Percentiles rank a stretch among this genome's conserved stretches.
Conservation (phyloP, 805 yeast species). For the Sungouiella thailandica region DNA sequence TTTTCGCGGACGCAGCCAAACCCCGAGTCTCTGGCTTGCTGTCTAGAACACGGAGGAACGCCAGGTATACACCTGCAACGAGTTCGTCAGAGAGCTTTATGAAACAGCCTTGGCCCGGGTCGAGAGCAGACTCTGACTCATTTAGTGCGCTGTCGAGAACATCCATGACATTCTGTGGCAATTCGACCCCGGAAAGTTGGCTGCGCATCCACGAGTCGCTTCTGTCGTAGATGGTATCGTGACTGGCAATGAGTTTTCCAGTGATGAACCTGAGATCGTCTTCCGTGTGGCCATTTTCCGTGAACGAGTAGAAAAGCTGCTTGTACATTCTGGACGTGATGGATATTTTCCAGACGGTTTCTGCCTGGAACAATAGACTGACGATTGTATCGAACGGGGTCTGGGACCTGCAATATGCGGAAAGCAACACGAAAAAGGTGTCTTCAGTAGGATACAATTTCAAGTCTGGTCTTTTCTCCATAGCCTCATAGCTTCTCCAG, state of each 20-base stretch:
- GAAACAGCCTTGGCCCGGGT: slow-evolving; percentile 5
- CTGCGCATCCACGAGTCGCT: slow-evolving; percentile 12
- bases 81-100: slow-evolving; percentile 12
- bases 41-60: background rate
- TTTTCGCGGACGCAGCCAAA: background rate
- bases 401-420: slow-evolving; percentile 10
- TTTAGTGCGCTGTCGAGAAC: slow-evolving; percentile 4
- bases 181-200: slow-evolving; percentile 5
- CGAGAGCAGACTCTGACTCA: slow-evolving; percentile 1
- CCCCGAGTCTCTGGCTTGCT: background rate
- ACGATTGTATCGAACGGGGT: slow-evolving; percentile 9
- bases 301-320: slow-evolving; percentile 16
- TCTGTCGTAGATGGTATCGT: slow-evolving; percentile 7
- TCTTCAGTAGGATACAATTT: slow-evolving; percentile 20
- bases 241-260: slow-evolving; percentile 8
- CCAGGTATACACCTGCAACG: slow-evolving; percentile 6
- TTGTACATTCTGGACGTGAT: slow-evolving; percentile 27
- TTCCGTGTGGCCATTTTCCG: background rate
- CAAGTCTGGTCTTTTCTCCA: slow-evolving; percentile 12
- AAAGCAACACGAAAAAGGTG: slow-evolving; percentile 21
- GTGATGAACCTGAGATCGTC: slow-evolving; percentile 9
- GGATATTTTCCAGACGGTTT: slow-evolving; percentile 22
- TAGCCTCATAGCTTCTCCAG: slow-evolving; percentile 12
- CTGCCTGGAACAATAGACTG: slow-evolving; percentile 15
- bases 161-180: slow-evolving; percentile 6